Evolutionary conservation across 371 early-diverging fungal species (phyloP).

Genomic region (Rhizopus sp.): DNA sequence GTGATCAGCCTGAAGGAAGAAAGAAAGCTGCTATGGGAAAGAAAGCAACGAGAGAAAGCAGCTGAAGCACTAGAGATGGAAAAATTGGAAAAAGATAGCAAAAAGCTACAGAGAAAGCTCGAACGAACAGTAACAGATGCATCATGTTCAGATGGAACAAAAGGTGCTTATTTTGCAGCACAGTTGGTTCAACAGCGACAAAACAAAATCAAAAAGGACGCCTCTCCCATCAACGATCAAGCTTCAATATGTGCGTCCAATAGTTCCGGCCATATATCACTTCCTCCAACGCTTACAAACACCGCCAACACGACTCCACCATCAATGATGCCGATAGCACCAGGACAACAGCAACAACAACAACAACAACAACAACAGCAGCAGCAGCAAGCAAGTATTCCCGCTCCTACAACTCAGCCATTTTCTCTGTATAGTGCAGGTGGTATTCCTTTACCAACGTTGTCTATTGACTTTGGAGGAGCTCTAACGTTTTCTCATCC

Average conservation of each 20-base stretch:
- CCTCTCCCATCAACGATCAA: not conserved
- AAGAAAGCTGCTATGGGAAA: slow-evolving; percentile 23
- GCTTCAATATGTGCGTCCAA: not conserved
- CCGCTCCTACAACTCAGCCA: slow-evolving; percentile 9
- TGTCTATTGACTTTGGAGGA: slow-evolving; percentile 57
- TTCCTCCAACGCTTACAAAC: not conserved
- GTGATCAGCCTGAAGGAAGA: slow-evolving; percentile 38
- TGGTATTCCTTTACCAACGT: slow-evolving; percentile 59
- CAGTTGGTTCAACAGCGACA: slow-evolving; percentile 22
- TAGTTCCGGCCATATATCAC: slow-evolving; percentile 2
- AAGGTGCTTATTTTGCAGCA: slow-evolving; percentile 6
- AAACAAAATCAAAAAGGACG: slow-evolving; percentile 3
- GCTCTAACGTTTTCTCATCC: slow-evolving; percentile 56
- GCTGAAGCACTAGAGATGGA: slow-evolving; percentile 23
- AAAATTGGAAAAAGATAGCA: slow-evolving; percentile 20
- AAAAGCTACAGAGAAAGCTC: slow-evolving; percentile 12
- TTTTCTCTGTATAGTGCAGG: slow-evolving; percentile 32
- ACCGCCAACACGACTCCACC: slow-evolving; percentile 2
- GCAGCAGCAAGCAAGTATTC: not conserved
- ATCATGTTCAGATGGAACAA: not conserved
- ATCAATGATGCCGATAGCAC: slow-evolving; percentile 9
- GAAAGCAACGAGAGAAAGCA: slow-evolving; percentile 19
- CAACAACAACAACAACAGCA: slow-evolving; percentile 20
- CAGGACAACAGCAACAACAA: too few relatives aligned
- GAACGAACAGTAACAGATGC: slow-evolving; percentile 4